phyloP scores from a whole-genome alignment of 768 basidiomycete genomes.

The Leccinum barrowsii region DNA sequence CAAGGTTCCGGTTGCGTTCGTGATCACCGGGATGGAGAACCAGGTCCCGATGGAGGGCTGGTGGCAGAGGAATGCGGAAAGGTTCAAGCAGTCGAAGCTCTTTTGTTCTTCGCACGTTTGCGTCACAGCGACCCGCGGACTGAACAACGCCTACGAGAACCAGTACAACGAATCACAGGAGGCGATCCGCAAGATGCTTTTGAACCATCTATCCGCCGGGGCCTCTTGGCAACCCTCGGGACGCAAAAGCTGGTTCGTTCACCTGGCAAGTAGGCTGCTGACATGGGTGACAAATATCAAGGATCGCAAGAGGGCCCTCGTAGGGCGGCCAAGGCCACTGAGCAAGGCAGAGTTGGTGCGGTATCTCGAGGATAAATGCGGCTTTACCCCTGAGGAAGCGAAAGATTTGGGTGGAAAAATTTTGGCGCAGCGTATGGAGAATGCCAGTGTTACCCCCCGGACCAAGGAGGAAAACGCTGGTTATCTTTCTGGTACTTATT shows the following conservation, averaged over 20 bases:
- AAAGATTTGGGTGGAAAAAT: slow-evolving; percentile 15
- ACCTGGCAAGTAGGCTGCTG: slow-evolving; percentile 19
- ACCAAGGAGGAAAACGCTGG: slow-evolving; percentile 1
- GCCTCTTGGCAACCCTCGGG: slow-evolving; percentile 21
- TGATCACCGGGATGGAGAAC: slow-evolving; percentile 31
- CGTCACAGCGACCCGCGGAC: slow-evolving; percentile 33
- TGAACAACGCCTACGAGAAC: slow-evolving; percentile 14
- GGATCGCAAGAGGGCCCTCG: not conserved
- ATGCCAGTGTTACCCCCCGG: not conserved
- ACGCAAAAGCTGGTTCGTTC: slow-evolving; percentile 18
- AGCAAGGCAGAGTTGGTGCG: slow-evolving; percentile 14
- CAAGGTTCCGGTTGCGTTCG: slow-evolving; percentile 30
- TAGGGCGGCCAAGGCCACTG: slow-evolving; percentile 1
- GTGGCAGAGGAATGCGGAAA: slow-evolving; percentile 30
- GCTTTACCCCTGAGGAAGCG: slow-evolving; percentile 12
- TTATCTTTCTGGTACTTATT: not conserved
- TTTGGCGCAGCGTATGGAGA: slow-evolving; percentile 14
- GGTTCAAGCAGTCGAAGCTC: slow-evolving; percentile 22
- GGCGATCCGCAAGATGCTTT: slow-evolving; percentile 21
- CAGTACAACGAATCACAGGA: slow-evolving; percentile 33
- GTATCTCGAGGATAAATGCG: slow-evolving; percentile 16
- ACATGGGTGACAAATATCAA: slow-evolving; percentile 15
- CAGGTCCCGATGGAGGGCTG: slow-evolving; percentile 29
- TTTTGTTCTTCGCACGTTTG: slow-evolving; percentile 35
- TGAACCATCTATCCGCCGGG: slow-evolving; percentile 12